Evolutionary conservation across 352 stramenopile genomes (phyloP), one percentile per base, ranked within the genome.

Genomic region (Phytopythium delawarense): DNA sequence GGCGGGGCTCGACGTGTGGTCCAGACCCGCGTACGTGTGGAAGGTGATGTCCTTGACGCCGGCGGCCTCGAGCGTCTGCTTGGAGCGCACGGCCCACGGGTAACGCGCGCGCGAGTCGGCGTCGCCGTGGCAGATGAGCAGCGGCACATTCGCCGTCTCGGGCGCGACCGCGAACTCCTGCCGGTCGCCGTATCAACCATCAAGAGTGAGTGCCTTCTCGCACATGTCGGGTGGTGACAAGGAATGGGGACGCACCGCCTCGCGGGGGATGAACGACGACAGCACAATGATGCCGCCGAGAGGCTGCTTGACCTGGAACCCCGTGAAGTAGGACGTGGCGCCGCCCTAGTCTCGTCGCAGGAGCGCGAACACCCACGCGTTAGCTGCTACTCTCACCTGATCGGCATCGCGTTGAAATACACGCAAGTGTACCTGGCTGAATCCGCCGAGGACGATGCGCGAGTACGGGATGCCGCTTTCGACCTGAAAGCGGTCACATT

Each of bases 401-500:
- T 40, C 12, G 9, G 35, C 8, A 40, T 40, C 8, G 12, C 35
- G 2, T 40, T 40, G 35, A 40, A 11, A 1, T 9, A 11, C 8
- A 21, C 1, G 40, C n/a, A 7, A 35, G 20, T 40, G 8, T 44
- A 75, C 94, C 67, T 99, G 95, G 53, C 78, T 96, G 71, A 98
- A 99, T 42, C 96, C 96, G 20, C 85, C 92, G 39, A 99, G 67
- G 18, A 98, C 85, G 62, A 98, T 97, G 20, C 89, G 88, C 55
- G 71, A 86, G 59, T 91, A 90, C 1, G 89, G 87, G 23, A 98
- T 86, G 16, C 83, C 80, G 1, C 59, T 66, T 18, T 64, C 65
- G 4, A 81, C 74, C 70, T 80, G 39, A 1, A 39, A 39, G 32
- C 13, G 13, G 12, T 15, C 13, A 49, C 0, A 5, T 2, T 1